Percentiles rank a stretch among this genome's conserved stretches.
phyloP scores from a whole-genome alignment of 176 grass and related monocot species.

The Ensete glaucum region DNA sequence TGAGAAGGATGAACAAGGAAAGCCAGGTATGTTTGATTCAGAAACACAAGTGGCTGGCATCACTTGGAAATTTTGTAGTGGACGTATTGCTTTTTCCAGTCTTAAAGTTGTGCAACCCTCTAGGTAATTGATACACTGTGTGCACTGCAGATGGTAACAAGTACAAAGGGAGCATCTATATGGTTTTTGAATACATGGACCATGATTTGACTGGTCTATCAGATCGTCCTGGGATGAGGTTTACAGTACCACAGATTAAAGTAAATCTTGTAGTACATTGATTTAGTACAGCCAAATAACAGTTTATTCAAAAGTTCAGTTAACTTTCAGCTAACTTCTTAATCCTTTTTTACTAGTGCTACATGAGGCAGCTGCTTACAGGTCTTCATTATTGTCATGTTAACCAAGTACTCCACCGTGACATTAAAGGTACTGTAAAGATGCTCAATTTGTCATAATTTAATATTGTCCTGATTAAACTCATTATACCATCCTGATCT shows the following conservation, averaged over 20 bases:
- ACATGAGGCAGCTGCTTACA: slow-evolving; percentile 94
- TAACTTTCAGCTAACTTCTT: not conserved
- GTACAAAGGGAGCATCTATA: slow-evolving; percentile 80
- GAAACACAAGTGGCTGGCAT: not conserved
- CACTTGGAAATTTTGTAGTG: too few species aligned
- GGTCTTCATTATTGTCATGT: slow-evolving; percentile 92
- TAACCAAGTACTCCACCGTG: slow-evolving; percentile 90
- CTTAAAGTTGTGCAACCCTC: not conserved
- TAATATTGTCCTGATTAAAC: not conserved
- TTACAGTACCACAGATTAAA: slow-evolving; percentile 79
- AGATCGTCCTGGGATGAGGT: slow-evolving; percentile 66
- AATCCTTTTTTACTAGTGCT: slow-evolving; percentile 41
- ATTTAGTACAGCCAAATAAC: not conserved
- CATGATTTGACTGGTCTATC: slow-evolving; percentile 80
- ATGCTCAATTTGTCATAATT: not conserved
- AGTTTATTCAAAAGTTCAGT: not conserved
- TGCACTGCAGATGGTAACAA: slow-evolving; percentile 47
- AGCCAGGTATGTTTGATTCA: slow-evolving; percentile 42
- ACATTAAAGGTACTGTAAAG: slow-evolving; percentile 67
- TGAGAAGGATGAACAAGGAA: slow-evolving; percentile 86
- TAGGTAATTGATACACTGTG: slow-evolving; percentile 10
- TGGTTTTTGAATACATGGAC: slow-evolving; percentile 88
- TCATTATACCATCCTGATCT: not conserved
- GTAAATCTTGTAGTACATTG: slow-evolving; percentile 29
- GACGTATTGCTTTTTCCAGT: slow-evolving; percentile 4